A percentile compares a stretch with the other conserved stretches of the same genome.
These are phyloP conservation scores for Epichloe bromicola DNA, from an alignment of 2,329 filamentous ascomycete species.

Conservation along the genomic window DNA sequence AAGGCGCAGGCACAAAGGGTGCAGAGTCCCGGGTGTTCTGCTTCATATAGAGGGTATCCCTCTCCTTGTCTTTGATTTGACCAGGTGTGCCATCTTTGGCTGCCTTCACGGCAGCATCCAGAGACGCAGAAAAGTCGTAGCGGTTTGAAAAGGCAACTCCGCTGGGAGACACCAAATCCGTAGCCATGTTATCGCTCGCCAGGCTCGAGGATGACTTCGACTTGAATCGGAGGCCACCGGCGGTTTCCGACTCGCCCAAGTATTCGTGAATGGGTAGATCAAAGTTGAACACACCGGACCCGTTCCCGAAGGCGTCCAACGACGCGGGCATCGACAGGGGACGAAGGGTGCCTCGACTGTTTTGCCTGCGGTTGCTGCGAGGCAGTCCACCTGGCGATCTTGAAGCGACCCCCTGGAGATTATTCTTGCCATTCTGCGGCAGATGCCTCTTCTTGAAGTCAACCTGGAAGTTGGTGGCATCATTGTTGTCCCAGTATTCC, in stretches of 20 bases:
- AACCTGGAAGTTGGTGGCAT: slow-evolving; percentile 75
- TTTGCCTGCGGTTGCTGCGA: slow-evolving; percentile 48
- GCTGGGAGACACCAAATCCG: slow-evolving; percentile 39
- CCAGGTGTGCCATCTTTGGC: slow-evolving; percentile 47
- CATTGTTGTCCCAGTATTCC: slow-evolving; percentile 95
- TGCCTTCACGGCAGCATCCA: slow-evolving; percentile 67
- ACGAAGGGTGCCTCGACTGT: slow-evolving; percentile 26
- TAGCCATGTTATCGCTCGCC: slow-evolving; percentile 47
- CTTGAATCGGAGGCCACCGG: slow-evolving; percentile 53
- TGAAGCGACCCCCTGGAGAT: slow-evolving; percentile 36
- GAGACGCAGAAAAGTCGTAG: slow-evolving; percentile 91
- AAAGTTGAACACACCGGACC: slow-evolving; percentile 41
- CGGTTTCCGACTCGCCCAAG: slow-evolving; percentile 46
- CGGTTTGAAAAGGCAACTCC: slow-evolving; percentile 77
- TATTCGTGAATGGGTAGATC: slow-evolving; percentile 48
- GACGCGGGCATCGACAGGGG: slow-evolving; percentile 43
- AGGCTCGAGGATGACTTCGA: slow-evolving; percentile 50
- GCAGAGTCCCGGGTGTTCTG: slow-evolving; percentile 22
- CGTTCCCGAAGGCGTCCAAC: slow-evolving; percentile 59
- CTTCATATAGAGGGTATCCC: slow-evolving; percentile 47
- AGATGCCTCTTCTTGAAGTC: slow-evolving; percentile 77
- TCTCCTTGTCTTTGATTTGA: slow-evolving; percentile 27
- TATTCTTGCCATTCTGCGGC: slow-evolving; percentile 44
- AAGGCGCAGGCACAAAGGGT: slow-evolving; percentile 1
- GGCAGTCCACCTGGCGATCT: slow-evolving; percentile 44